Percentiles rank a stretch among this genome's conserved stretches.
Evolutionary conservation across 352 stramenopile species (phyloP).

Genomic region (Pythium dissimile): DNA sequence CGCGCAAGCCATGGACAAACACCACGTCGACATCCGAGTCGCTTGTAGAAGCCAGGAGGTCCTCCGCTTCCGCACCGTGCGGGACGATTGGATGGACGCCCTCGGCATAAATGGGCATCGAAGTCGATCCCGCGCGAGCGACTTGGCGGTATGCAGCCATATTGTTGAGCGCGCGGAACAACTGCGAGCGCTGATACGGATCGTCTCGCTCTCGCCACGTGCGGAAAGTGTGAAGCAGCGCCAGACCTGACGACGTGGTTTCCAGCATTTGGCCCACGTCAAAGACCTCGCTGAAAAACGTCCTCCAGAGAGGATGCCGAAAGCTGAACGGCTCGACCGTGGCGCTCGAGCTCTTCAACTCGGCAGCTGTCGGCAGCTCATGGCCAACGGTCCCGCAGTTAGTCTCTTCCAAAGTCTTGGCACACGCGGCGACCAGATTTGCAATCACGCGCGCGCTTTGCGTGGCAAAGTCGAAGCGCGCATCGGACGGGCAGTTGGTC

Average conservation of each 20-base stretch:
- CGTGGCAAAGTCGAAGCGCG: slow-evolving; percentile 35
- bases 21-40: slow-evolving; percentile 60
- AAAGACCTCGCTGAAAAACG: slow-evolving; percentile 38
- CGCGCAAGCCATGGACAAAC: slow-evolving; percentile 81
- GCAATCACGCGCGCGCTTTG: slow-evolving; percentile 76
- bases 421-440: slow-evolving; percentile 63
- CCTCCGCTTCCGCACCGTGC: not conserved
- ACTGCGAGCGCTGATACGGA: slow-evolving; percentile 73
- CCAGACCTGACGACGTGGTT: slow-evolving; percentile 38
- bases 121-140: slow-evolving; percentile 24
- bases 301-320: slow-evolving; percentile 18
- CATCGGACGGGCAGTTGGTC: slow-evolving; percentile 25
- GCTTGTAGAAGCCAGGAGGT: not conserved
- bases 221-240: slow-evolving; percentile 35
- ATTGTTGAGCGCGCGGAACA: slow-evolving; percentile 68
- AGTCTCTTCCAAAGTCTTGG: slow-evolving; percentile 28
- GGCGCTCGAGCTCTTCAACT: not conserved
- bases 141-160: slow-evolving; percentile 55
- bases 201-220: slow-evolving; percentile 44
- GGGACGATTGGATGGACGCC: slow-evolving; percentile 74
- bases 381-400: not conserved
- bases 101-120: slow-evolving; percentile 65
- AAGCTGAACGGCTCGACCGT: not conserved
- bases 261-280: slow-evolving; percentile 52
- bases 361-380: not conserved